Evolutionary conservation across 2,329 filamentous ascomycete genomes (phyloP).

Genomic region (Fusarium sp.): DNA sequence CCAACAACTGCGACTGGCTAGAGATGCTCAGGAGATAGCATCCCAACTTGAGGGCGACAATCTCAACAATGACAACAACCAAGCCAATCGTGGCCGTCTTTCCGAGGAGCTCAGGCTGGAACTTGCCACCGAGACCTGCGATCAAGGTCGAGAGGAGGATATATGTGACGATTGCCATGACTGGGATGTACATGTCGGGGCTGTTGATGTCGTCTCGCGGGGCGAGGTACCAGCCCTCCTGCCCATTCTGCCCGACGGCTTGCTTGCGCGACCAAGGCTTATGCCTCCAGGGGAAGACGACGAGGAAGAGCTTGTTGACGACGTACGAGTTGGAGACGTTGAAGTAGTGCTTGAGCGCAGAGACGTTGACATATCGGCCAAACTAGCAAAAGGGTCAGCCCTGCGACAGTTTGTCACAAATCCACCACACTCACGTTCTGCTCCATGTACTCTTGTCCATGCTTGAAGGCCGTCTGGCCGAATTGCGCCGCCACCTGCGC

Average conservation of each 20-base stretch:
- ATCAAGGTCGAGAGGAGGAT: constrained; percentile 92
- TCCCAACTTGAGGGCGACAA: constrained; percentile 87
- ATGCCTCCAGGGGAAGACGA: constrained; percentile 97
- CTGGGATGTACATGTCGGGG: constrained; percentile 99
- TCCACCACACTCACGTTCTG: constrained; percentile 75
- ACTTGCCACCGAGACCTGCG: constrained; percentile 86
- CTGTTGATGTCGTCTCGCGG: constrained; percentile 96
- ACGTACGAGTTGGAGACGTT: constrained; percentile 99
- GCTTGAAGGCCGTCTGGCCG: constrained; percentile 87
- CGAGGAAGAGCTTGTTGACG: constrained; percentile 87
- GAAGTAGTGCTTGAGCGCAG: constrained; percentile 97
- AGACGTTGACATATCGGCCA: constrained; percentile 84
- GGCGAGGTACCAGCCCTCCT: constrained; percentile 82
- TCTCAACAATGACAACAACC: constrained; percentile 84
- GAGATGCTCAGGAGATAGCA: constrained; percentile 94
- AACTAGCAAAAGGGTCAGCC: constrained; percentile 50
- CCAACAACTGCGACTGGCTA: constrained; percentile 90
- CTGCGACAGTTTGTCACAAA: too few relatives aligned
- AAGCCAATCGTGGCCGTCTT: constrained; percentile 86
- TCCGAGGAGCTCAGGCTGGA: constrained; percentile 92
- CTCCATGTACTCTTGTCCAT: constrained; percentile 93
- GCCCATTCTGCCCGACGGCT: constrained; percentile 71
- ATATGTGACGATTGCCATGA: constrained; percentile 98
- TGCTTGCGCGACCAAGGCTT: constrained; percentile 97
- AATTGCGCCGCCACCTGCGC: constrained; percentile 95